These are phyloP conservation scores for Periconia sp. DNA, from an alignment of 2,329 filamentous ascomycete species.

Conservation along the genomic window DNA sequence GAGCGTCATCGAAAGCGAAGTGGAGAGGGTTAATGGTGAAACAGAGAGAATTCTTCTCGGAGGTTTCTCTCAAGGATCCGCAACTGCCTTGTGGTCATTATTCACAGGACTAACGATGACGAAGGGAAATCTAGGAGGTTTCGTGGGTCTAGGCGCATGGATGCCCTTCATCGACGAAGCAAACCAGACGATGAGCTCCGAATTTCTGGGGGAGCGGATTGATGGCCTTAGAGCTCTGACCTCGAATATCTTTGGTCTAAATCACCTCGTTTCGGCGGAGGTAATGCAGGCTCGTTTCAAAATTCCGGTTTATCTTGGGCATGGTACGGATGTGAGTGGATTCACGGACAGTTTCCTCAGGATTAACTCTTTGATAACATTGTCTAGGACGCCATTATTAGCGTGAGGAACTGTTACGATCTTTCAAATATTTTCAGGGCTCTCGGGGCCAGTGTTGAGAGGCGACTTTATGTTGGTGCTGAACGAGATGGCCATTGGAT, in stretches of 20 bases:
- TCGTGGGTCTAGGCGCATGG: slow-evolving; percentile 25
- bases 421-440: slow-evolving; percentile 43
- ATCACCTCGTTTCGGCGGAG: background rate
- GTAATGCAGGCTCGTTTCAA: background rate
- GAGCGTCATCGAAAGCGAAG: slow-evolving; percentile 16
- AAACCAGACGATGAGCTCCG: slow-evolving; percentile 6
- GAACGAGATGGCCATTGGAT: slow-evolving; percentile 53
- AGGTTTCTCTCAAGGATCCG: slow-evolving; percentile 26
- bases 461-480: slow-evolving; percentile 48
- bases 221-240: slow-evolving; percentile 2
- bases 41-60: slow-evolving; percentile 18
- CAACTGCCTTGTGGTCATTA: slow-evolving; percentile 22
- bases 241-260: slow-evolving; percentile 11
- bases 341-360: too few relatives aligned
- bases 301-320: slow-evolving; percentile 54
- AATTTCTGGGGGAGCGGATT: background rate
- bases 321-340: slow-evolving; percentile 42
- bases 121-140: slow-evolving; percentile 16
- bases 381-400: slow-evolving; percentile 48
- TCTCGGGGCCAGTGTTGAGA: slow-evolving; percentile 43
- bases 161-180: slow-evolving; percentile 23
- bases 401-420: slow-evolving; percentile 40
- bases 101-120: slow-evolving; percentile 14
- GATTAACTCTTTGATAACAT: too few relatives aligned
- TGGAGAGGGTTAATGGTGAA: slow-evolving; percentile 12